Evolutionary conservation across 164 flowering plant species (phyloP).

Genomic region (Pachysandra terminalis): DNA sequence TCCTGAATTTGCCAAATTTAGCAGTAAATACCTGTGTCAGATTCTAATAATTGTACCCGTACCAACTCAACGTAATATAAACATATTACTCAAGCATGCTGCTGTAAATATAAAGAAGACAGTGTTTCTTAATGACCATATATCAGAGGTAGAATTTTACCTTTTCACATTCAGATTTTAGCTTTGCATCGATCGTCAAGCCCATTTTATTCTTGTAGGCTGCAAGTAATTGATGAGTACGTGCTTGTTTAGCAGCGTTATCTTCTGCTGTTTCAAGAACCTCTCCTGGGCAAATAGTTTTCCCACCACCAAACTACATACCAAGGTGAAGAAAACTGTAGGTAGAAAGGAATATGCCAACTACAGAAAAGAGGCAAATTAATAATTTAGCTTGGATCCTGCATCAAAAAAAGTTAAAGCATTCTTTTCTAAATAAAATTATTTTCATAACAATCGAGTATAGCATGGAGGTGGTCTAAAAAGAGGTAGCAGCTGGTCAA

Average conservation of each 20-base stretch:
- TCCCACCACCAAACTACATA: conserved; percentile 90
- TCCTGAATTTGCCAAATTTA: too few species aligned
- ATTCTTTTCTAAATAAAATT: not conserved
- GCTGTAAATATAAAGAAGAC: not conserved
- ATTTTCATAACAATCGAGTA: too few species aligned
- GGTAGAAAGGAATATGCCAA: not conserved
- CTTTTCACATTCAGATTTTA: conserved; percentile 79
- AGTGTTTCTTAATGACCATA: not conserved
- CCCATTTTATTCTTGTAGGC: conserved; percentile 63
- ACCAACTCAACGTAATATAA: too few species aligned
- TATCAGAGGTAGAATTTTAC: conserved; percentile 22
- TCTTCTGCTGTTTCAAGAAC: conserved; percentile 77
- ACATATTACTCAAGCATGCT: not conserved
- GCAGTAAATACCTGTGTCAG: too few species aligned
- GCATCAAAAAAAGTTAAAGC: not conserved
- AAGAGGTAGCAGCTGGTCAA: not conserved
- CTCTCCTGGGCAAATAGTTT: conserved; percentile 69
- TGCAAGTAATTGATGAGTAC: conserved; percentile 58
- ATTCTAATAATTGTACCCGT: too few species aligned
- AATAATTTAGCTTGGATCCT: not conserved
- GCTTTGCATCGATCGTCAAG: conserved; percentile 56
- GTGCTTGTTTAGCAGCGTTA: conserved; percentile 71
- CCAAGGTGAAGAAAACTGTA: not conserved
- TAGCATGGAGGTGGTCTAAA: not conserved
- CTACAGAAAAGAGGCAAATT: not conserved